Conservation (phyloP, 2,329 filamentous ascomycete species). For the Cephalotrichum gorgonifer region DNA sequence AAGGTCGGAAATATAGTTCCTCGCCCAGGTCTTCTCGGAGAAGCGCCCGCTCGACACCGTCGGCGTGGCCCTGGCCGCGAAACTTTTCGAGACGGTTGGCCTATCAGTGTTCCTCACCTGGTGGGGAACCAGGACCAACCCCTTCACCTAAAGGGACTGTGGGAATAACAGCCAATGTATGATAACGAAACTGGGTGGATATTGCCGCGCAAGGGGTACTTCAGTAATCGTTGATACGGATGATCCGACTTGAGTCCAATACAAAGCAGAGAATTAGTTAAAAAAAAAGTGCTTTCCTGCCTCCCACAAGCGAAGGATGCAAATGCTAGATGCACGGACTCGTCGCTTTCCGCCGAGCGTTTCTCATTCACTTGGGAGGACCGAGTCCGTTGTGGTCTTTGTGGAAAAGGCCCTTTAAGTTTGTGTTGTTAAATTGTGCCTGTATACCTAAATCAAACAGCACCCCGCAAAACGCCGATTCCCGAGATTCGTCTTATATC, state of each 20-base stretch:
- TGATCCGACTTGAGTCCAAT: no score
- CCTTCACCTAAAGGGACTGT: constrained; percentile 57
- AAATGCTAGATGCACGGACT: no score
- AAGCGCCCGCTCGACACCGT: constrained; percentile 87
- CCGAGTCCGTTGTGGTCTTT: no score
- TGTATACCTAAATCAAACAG: constrained; percentile 1
- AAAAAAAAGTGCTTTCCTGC: no score
- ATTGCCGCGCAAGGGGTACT: background rate
- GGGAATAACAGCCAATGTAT: background rate
- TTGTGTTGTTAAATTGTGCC: background rate
- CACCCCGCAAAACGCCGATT: background rate
- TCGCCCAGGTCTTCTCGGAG: constrained; percentile 80
- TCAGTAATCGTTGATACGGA: background rate
- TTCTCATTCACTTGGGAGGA: no score
- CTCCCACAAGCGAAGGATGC: no score
- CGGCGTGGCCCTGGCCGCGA: constrained; percentile 72
- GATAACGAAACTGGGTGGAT: background rate
- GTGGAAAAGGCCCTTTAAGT: background rate
- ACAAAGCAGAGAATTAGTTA: background rate
- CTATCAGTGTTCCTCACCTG: constrained; percentile 87
- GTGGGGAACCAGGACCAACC: constrained; percentile 94
- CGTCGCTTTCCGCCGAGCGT: no score
- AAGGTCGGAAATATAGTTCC: constrained; percentile 46
- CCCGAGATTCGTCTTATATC: constrained; percentile 3
- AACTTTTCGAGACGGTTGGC: constrained; percentile 86